Evolutionary conservation across 1,284 basidiomycete species (phyloP).

Genomic region (Pseudozyma thailandica): DNA sequence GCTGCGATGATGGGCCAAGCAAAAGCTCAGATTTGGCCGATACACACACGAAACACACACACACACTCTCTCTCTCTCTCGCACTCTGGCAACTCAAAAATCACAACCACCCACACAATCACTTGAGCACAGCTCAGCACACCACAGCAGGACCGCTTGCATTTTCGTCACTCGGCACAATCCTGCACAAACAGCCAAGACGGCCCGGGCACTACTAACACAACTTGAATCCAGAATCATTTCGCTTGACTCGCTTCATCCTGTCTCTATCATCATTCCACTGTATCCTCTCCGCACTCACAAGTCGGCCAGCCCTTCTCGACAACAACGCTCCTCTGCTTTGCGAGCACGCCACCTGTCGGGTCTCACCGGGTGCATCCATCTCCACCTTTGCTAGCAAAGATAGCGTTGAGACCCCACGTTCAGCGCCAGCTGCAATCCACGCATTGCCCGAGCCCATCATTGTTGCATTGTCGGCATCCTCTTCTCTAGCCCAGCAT

Average conservation of each 20-base stretch:
- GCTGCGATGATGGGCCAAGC: background rate
- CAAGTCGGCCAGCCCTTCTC: no score
- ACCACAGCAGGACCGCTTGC: background rate
- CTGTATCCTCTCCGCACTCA: no score
- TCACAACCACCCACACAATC: no score
- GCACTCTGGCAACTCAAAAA: no score
- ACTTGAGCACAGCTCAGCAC: background rate
- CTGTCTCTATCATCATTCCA: no score
- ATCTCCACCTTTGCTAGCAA: no score
- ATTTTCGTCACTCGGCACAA: background rate
- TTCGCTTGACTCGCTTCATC: background rate
- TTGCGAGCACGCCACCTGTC: no score
- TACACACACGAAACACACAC: conserved; percentile 3
- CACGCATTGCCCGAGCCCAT: background rate
- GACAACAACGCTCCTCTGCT: no score
- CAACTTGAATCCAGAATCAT: background rate
- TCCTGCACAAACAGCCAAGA: background rate
- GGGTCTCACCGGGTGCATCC: no score
- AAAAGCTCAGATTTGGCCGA: conserved; percentile 4
- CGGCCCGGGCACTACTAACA: background rate
- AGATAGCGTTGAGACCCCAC: no score
- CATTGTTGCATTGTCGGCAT: background rate
- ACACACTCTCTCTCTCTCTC: background rate
- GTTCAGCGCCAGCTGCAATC: no score
- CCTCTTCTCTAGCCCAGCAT: background rate